Base-by-base conservation (phyloP, 495 filamentous ascomycete genomes). In the Xanthoparmelia taractica region DNA sequence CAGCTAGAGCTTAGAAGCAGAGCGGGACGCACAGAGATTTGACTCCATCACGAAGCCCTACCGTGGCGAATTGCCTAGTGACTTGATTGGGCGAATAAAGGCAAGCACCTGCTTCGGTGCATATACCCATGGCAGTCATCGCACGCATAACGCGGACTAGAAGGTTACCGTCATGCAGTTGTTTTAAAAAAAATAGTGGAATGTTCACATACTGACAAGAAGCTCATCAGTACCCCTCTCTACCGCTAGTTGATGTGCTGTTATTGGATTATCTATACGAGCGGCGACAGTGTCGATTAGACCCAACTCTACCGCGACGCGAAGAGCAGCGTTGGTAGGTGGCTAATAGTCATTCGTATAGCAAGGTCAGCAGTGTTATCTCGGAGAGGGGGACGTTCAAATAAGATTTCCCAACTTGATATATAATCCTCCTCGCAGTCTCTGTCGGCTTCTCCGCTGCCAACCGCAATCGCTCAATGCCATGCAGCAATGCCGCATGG, bases 71-170 rank as follows among this genome's bases (percentile, higher is more conserved):
- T 52, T 70, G 65, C 2, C 55, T 60, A 17, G 71, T 73, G 12
- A 61, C 63, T 13, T 71, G 57, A 23, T 69, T 73, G 10, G 68
- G 65, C 27, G 63, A 57, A 36, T 73, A 72, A 0, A 56, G 61
- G 45, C 65, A 58, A n/a, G 63, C 63, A 2, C 59, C 71, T 13
- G 65, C 55, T 55, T 73, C 71, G 57, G 68, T 65, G 52, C 66
- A 68, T 5, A 73, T 56, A 17, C 71, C 71, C 50, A 67, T 59
- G 10, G 57, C 66, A 0, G 67, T 69, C 3, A 73, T 23, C 0
- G 68, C 57, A 1, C 71, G 67, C 69, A 72, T 69, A 2, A 71
- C 56, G n/a, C 71, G 69, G 3, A 67, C 71, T 72, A 1, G 6
- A 12, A 8, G 5, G 34, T 37, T 11, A 37, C 37, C 15, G 37